phyloP scores from a whole-genome alignment of 805 yeast species.

The Wickerhamiella musiphila region DNA sequence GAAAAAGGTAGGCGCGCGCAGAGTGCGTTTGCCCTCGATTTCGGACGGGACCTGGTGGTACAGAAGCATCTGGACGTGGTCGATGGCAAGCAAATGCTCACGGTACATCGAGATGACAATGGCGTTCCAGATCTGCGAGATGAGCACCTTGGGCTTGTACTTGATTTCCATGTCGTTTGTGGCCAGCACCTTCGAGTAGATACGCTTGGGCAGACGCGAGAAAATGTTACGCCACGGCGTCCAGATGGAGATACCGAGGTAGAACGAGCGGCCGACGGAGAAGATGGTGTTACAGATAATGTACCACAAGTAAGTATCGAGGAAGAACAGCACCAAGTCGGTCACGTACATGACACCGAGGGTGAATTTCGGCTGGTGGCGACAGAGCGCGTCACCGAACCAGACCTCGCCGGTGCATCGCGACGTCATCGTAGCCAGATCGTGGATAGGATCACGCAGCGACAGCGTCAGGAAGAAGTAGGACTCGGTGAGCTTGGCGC shows the following conservation, averaged over 20 bases:
- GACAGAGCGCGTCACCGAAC: constrained; percentile 59
- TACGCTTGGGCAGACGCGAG: constrained; percentile 96
- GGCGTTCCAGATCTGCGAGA: constrained; percentile 98
- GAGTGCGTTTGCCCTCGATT: constrained; percentile 93
- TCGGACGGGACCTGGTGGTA: constrained; percentile 98
- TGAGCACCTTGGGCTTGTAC: constrained; percentile 94
- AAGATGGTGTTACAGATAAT: constrained; percentile 85
- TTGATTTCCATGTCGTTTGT: constrained; percentile 98
- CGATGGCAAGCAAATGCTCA: constrained; percentile 94
- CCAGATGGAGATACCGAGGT: constrained; percentile 94
- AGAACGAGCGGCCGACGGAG: constrained; percentile 95
- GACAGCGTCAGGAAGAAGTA: constrained; percentile 82
- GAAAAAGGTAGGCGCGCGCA: constrained; percentile 97
- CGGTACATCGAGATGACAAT: constrained; percentile 98
- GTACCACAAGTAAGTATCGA: constrained; percentile 99
- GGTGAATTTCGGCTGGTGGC: constrained; percentile 73
- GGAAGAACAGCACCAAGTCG: constrained; percentile 86
- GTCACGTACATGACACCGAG: constrained; percentile 86
- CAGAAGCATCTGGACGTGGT: constrained; percentile 91
- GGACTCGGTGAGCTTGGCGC: constrained; percentile 79
- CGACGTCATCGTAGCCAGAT: constrained; percentile 66
- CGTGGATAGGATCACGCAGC: constrained; percentile 86
- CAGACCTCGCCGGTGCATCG: constrained; percentile 93
- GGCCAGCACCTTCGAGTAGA: constrained; percentile 91
- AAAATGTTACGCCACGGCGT: constrained; percentile 99